phyloP scores from a whole-genome alignment of 2,329 filamentous ascomycete genomes.

The Arthrocladium fulminans region DNA sequence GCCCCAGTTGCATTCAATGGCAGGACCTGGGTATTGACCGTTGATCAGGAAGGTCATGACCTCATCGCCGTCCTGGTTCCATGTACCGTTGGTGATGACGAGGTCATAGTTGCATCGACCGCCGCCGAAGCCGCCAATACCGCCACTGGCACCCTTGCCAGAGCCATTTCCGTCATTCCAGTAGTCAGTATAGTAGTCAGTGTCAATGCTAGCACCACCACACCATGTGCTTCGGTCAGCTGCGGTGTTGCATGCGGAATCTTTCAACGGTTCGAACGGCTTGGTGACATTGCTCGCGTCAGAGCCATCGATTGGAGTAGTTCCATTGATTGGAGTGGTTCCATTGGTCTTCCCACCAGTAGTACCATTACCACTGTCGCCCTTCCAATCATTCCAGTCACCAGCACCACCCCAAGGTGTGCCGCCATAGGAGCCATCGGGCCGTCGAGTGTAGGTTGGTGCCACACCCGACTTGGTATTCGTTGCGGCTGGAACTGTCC shows the following conservation, averaged over 20 bases:
- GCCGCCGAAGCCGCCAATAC: not conserved
- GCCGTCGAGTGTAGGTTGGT: not conserved
- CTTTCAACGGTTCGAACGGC: conserved; percentile 8
- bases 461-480: not conserved
- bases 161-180: not conserved
- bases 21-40: conserved; percentile 57
- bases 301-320: conserved; percentile 1
- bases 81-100: conserved; percentile 26
- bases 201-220: conserved; percentile 11
- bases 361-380: not conserved
- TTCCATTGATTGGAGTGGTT: conserved; percentile 5
- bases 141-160: not conserved
- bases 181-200: conserved; percentile 14
- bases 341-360: not conserved
- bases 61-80: conserved; percentile 39
- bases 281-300: conserved; percentile 1
- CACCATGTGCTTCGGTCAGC: conserved; percentile 19
- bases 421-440: conserved; percentile 3
- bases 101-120: conserved; percentile 18
- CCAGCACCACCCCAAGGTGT: not conserved
- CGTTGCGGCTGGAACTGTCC: not conserved
- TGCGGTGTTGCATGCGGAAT: conserved; percentile 13
- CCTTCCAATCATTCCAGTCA: not conserved
- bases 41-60: conserved; percentile 44
- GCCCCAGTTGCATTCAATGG: conserved; percentile 56